phyloP scores from a whole-genome alignment of 2,329 filamentous ascomycete genomes.

The Cercospora janseana region DNA sequence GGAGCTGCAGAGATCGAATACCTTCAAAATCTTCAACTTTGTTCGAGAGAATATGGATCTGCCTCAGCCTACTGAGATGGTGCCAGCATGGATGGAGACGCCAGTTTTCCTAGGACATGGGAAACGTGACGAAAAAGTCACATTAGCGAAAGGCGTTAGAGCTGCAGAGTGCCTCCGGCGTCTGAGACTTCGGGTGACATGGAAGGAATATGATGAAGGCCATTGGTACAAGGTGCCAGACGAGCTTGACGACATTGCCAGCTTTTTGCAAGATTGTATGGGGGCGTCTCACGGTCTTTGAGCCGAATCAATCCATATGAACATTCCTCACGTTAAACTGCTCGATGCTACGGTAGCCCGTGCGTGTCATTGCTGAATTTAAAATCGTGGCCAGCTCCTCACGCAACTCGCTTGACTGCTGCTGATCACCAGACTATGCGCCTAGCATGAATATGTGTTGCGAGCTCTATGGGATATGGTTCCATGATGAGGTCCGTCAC shows the following conservation, averaged over 20 bases:
- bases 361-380: not conserved
- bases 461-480: not conserved
- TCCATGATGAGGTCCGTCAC: not conserved
- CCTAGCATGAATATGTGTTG: not conserved
- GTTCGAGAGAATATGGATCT: conserved; percentile 15
- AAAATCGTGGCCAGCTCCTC: not conserved
- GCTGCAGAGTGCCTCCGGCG: not conserved
- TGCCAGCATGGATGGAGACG: not conserved
- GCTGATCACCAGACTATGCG: not conserved
- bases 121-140: not conserved
- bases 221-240: conserved; percentile 1
- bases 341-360: not conserved
- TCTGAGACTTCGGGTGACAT: not conserved
- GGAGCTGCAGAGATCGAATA: not conserved
- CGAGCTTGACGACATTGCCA: not conserved
- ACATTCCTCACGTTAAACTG: too few relatives aligned
- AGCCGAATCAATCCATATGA: too few relatives aligned
- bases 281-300: not conserved
- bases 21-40: conserved; percentile 3
- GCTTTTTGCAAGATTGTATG: not conserved
- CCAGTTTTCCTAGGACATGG: not conserved
- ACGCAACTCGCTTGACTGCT: not conserved
- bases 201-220: not conserved
- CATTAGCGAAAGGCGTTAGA: not conserved
- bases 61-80: not conserved